These are phyloP conservation scores for Paraurostyla sp. DNA, from an alignment of 73 alveolate genomes.

Conservation along the genomic window DNA sequence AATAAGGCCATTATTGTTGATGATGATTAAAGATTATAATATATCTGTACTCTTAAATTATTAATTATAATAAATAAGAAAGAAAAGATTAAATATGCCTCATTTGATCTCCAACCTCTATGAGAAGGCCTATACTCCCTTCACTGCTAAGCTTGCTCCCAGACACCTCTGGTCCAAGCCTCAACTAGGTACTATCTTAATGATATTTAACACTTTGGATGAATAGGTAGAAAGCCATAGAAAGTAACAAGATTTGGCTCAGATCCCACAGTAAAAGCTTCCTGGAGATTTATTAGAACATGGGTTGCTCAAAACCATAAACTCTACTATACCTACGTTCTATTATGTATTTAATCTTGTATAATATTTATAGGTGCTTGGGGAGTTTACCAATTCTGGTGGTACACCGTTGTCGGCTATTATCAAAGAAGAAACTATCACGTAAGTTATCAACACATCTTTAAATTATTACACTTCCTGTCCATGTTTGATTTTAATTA, in stretches of 20 bases:
- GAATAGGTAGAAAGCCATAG: slow-evolving; percentile 70
- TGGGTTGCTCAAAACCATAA: slow-evolving; percentile 80
- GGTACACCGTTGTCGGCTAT: slow-evolving; percentile 56
- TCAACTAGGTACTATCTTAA: slow-evolving; percentile 40
- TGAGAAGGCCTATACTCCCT: slow-evolving; percentile 76
- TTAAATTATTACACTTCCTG: not conserved
- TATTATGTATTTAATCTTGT: slow-evolving; percentile 58
- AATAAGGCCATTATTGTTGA: not conserved
- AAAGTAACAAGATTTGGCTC: slow-evolving; percentile 62
- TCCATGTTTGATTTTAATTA: not conserved
- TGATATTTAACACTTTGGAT: not conserved
- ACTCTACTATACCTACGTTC: slow-evolving; percentile 71
- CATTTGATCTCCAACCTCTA: slow-evolving; percentile 68
- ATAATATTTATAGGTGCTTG: slow-evolving; percentile 41
- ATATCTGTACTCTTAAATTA: not conserved
- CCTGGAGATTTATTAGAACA: slow-evolving; percentile 72
- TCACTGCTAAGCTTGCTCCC: slow-evolving; percentile 75
- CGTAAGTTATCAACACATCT: slow-evolving; percentile 33
- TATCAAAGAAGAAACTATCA: slow-evolving; percentile 66
- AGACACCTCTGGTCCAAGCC: slow-evolving; percentile 67
- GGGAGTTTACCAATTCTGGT: slow-evolving; percentile 67
- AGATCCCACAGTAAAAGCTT: slow-evolving; percentile 57
- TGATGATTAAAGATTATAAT: not conserved
- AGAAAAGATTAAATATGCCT: slow-evolving; percentile 68
- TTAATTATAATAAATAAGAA: slow-evolving; percentile 46